Conservation (phyloP, 2,329 filamentous ascomycete genomes). For the Pyrenophora teres region DNA sequence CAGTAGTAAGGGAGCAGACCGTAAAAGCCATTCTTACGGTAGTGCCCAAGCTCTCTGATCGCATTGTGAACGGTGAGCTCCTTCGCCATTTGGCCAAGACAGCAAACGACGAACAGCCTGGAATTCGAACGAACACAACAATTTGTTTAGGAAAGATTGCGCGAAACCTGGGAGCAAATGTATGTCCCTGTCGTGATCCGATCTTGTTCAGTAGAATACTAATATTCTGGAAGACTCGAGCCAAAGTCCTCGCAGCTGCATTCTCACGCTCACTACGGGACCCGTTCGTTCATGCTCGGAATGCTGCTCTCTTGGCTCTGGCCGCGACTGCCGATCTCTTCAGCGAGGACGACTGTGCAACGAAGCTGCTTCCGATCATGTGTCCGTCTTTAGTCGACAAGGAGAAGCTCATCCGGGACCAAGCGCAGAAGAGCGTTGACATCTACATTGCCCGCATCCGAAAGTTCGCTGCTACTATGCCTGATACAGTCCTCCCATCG, state of each 20-base stretch:
- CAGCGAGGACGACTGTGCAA: conserved; percentile 85
- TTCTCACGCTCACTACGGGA: conserved; percentile 89
- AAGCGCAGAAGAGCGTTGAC: conserved; percentile 87
- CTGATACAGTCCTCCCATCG: conserved; percentile 77
- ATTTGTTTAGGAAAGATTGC: conserved; percentile 97
- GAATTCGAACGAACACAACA: conserved; percentile 96
- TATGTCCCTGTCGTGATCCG: conserved; percentile 34
- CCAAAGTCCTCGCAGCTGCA: conserved; percentile 90
- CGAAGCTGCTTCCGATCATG: conserved; percentile 79
- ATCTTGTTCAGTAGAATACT: conserved; percentile 4
- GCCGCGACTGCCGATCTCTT: conserved; percentile 86
- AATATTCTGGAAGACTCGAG: conserved; percentile 62
- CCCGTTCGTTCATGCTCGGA: conserved; percentile 92
- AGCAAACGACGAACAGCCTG: conserved; percentile 95
- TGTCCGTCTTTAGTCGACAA: conserved; percentile 89
- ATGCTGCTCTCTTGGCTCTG: conserved; percentile 84
- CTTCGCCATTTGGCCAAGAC: conserved; percentile 91
- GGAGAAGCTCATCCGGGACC: conserved; percentile 90
- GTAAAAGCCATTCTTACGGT: conserved; percentile 90
- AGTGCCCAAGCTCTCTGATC: conserved; percentile 86
- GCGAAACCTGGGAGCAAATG: conserved; percentile 74
- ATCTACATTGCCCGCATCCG: conserved; percentile 81
- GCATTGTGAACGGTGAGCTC: conserved; percentile 90
- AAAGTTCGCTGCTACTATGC: conserved; percentile 76
- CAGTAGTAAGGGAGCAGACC: conserved; percentile 91